These are phyloP conservation scores for Heteromeles arbutifolia DNA, from an alignment of 306 rosid species.

Conservation along the genomic window DNA sequence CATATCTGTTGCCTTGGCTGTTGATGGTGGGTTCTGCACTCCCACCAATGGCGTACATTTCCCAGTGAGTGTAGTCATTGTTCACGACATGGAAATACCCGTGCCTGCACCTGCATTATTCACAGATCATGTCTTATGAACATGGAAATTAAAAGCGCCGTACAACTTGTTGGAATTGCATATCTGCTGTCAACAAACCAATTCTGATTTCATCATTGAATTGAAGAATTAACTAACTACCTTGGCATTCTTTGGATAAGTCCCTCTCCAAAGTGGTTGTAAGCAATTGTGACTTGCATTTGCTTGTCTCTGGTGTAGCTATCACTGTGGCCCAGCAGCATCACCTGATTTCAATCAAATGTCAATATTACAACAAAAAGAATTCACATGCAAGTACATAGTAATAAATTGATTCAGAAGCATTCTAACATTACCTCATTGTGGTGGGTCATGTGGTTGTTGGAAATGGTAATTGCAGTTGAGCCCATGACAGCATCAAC, in stretches of 20 bases:
- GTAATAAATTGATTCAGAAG: neutral
- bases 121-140: neutral
- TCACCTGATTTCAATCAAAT: conserved; percentile 57
- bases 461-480: conserved; percentile 84
- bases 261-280: conserved; percentile 98
- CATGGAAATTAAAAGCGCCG: neutral
- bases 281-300: conserved; percentile 97
- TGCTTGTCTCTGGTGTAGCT: conserved; percentile 83
- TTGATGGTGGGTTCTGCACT: conserved; percentile 93
- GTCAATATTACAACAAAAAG: neutral
- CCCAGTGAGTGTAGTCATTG: conserved; percentile 99
- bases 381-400: neutral
- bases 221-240: conserved; percentile 34
- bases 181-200: neutral
- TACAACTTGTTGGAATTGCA: neutral
- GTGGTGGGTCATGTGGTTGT: conserved; percentile 98
- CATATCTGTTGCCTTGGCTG: conserved; percentile 97
- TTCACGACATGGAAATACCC: conserved; percentile 99
- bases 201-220: neutral
- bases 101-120: conserved; percentile 78
- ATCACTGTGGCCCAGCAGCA: conserved; percentile 93
- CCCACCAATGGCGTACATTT: conserved; percentile 99
- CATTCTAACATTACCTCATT: conserved; percentile 55
- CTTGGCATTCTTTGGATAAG: conserved; percentile 99
- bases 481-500: conserved; percentile 98